Conservation (phyloP, 106 monocot species). For the Dendrobium nobile region DNA sequence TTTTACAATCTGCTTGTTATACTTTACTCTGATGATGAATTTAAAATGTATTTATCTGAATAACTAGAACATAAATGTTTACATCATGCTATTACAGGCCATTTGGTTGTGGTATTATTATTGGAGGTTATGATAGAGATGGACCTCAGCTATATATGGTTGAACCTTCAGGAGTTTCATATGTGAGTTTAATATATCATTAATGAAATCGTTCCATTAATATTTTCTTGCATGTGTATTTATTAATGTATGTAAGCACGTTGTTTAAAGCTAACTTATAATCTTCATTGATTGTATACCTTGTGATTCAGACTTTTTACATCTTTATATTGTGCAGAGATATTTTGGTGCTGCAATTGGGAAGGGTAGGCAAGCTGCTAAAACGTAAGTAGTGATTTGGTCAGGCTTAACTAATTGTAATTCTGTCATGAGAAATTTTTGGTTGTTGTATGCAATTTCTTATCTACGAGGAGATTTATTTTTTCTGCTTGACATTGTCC, state of each 20-base stretch:
- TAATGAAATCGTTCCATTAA: neutral
- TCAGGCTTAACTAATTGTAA: neutral
- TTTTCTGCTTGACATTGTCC: neutral
- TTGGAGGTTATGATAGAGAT: slow-evolving; percentile 99
- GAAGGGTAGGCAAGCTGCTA: slow-evolving; percentile 94
- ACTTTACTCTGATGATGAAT: neutral
- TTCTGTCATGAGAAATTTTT: neutral
- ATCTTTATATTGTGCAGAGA: slow-evolving; percentile 33
- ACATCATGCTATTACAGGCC: slow-evolving; percentile 38
- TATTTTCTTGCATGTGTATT: neutral
- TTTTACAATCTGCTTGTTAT: neutral
- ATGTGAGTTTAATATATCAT: slow-evolving; percentile 52
- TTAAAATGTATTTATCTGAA: neutral
- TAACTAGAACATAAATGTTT: too few species aligned
- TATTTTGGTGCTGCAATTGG: slow-evolving; percentile 96
- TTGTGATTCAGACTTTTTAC: neutral
- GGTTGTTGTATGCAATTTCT: neutral
- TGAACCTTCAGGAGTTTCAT: slow-evolving; percentile 92
- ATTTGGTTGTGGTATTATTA: slow-evolving; percentile 93
- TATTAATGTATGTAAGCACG: too few species aligned
- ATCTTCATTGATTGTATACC: neutral
- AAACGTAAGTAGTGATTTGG: slow-evolving; percentile 33
- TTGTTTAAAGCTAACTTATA: too few species aligned
- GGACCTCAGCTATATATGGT: slow-evolving; percentile 97
- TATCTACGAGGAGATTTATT: neutral